Evolutionary conservation across 139 green algal genomes (phyloP).

Genomic region (Chlamydomonas sp.): DNA sequence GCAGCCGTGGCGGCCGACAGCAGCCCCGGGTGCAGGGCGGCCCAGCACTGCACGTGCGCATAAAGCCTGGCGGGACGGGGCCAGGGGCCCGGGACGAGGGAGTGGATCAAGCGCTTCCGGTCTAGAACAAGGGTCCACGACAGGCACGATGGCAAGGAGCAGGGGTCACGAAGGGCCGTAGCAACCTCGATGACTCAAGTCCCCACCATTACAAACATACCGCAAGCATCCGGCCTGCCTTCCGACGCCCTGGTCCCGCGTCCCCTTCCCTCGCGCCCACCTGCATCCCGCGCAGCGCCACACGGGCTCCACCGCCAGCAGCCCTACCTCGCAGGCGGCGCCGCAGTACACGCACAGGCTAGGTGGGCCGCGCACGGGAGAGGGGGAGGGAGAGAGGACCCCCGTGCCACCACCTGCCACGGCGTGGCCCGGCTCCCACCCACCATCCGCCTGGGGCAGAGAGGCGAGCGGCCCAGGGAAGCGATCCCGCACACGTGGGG

Average conservation of each 20-base stretch:
- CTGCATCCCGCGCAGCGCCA: constrained; percentile 81
- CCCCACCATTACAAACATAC: not conserved
- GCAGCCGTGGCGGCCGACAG: constrained; percentile 32
- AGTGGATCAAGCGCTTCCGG: not conserved
- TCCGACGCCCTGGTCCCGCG: not conserved
- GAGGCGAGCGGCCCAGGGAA: not conserved
- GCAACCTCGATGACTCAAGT: not conserved
- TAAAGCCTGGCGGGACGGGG: constrained; percentile 5
- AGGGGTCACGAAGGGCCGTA: not conserved
- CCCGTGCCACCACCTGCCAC: not conserved
- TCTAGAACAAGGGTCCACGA: not conserved
- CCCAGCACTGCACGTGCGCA: constrained; percentile 75
- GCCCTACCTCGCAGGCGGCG: constrained; percentile 52
- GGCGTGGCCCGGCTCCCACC: not conserved
- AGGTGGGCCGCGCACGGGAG: not conserved
- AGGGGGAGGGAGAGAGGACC: not conserved
- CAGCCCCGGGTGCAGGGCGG: constrained; percentile 36
- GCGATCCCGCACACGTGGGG: not conserved
- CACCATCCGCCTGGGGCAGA: not conserved
- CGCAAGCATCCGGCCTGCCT: not conserved
- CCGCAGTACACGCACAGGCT: constrained; percentile 67
- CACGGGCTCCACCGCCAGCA: constrained; percentile 71
- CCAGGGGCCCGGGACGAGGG: not conserved
- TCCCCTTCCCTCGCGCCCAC: not conserved
- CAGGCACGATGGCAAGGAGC: not conserved